Evolutionary conservation across 768 basidiomycete species (phyloP), one percentile per base, ranked within the genome.

Genomic region (Paxillus ammoniavirescens): DNA sequence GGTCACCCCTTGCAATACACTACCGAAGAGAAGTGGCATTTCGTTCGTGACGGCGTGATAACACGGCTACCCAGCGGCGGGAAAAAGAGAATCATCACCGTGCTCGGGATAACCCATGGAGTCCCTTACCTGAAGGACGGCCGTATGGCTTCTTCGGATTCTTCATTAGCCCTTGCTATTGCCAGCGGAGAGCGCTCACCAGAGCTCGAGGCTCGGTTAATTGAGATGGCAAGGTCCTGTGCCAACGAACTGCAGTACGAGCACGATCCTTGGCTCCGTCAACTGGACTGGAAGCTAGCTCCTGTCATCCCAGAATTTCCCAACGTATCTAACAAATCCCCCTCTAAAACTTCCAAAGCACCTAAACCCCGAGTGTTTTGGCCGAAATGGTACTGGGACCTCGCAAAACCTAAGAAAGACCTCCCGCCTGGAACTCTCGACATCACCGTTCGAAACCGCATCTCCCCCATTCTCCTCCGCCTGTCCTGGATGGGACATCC

Each of bases 331-430:
- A 40, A 18, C 23, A 17, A 46, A 23, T 17, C 49, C 35, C 18
- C 49, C 17, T 51, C 62, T 18, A 54, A 74, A 63, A 36, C 49
- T 44, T 47, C 62, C 1, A 76, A 74, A 50, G 66, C 69, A 9
- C 42, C 59, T 13, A 81, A 79, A 59, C 72, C 73, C 4, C 77
- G 77, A 10, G 78, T 85, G 0, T 50, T 76, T n/a, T 98, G 95
- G 93, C 96, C 95, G 1, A 90, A 91, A 66, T 98, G 97, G 97
- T 99, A 91, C 65, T 93, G 88, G 90, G 94, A 98, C 23, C 81
- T 92, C 3, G 76, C 87, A 3, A 84, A 77, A 61, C 91, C 87
- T 3, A 87, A 81, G 72, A 86, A 85, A 65, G 84, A 75, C 53
- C 63, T 75, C 52, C 75, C 80, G 5, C 84, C 84, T 1, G 93